Percentiles rank a stretch among this genome's conserved stretches.
Evolutionary conservation across 768 basidiomycete genomes (phyloP).

Genomic region (Agaricus bisporus): DNA sequence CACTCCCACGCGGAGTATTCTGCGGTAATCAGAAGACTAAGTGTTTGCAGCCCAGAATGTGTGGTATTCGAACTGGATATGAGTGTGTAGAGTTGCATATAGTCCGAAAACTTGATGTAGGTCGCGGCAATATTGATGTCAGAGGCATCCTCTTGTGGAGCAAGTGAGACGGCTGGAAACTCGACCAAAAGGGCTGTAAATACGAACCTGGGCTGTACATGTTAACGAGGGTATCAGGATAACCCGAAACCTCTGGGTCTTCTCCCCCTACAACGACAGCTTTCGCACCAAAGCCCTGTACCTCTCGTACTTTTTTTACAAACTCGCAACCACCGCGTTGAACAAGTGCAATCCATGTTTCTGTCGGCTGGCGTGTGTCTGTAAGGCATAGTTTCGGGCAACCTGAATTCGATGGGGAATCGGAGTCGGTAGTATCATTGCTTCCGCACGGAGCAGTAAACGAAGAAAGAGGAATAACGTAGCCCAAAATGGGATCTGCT

Average conservation of each 20-base stretch:
- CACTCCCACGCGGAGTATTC: constrained; percentile 87
- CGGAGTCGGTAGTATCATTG: constrained; percentile 19
- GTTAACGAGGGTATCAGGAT: constrained; percentile 74
- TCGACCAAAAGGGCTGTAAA: constrained; percentile 4
- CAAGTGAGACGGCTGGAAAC: constrained; percentile 8
- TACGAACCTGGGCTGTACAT: constrained; percentile 86
- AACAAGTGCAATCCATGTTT: constrained; percentile 87
- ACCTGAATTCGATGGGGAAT: constrained; percentile 39
- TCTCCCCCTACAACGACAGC: constrained; percentile 92
- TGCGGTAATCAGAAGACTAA: constrained; percentile 71
- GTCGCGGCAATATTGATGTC: constrained; percentile 82
- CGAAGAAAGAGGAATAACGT: constrained; percentile 65
- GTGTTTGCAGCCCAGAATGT: constrained; percentile 68
- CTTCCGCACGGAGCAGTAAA: constrained; percentile 49
- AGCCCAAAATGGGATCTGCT: constrained; percentile 59
- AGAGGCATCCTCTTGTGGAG: constrained; percentile 65
- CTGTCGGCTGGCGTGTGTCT: constrained; percentile 53
- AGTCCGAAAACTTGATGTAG: constrained; percentile 84
- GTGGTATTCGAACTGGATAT: constrained; percentile 73
- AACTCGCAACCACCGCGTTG: constrained; percentile 90
- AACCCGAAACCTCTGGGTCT: constrained; percentile 55
- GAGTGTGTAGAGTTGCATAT: constrained; percentile 59
- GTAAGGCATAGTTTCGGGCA: constrained; percentile 64
- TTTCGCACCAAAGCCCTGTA: constrained; percentile 68
- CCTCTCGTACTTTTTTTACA: constrained; percentile 78